Base-by-base conservation (phyloP, 495 filamentous ascomycete species). In the Aspergillus conjunctus region DNA sequence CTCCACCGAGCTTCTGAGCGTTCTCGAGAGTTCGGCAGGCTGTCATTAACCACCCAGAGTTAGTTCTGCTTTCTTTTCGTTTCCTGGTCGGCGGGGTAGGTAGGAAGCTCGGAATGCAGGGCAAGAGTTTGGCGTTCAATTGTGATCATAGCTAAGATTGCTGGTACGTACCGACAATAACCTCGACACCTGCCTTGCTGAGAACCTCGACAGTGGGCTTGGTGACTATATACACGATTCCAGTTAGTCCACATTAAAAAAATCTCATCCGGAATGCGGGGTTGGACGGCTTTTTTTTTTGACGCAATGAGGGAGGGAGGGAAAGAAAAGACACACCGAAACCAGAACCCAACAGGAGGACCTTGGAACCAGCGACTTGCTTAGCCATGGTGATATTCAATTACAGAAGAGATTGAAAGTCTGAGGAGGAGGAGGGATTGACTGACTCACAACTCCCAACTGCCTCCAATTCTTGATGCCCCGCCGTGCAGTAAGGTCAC, bases 1-100 rank as follows among this genome's bases (percentile, higher is more conserved):
- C 90, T 48, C 76, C 81, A 34, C 83, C 82, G 49, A 98, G 87
- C 65, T 83, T 84, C 81, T 92, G 70, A 54, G 94, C 92, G 39
- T 70, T 84, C 57, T 88, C 83, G 17, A 95, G 81, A 31, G 90
- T 97, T 72, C 94, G 81, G 84, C 93, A 97, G 59, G 94, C 93
- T 92, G 60, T 37, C 45, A 54, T 63, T 58, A 14, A 43, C 12
- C 17, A 15, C 17, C 39, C 20, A 59, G 55, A 18, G 8, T 10
- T n/a, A 30, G 51, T 58, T 39, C 26, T 31, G 30, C 20, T n/a
- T 30, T 51, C 12, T n/a, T 51, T 51, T 15, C 49, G 11, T 17
- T 32, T 21, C 9, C 21, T 30, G 9, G 49, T 4, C 22, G 9
- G 22, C 30, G 49, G 9, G 17, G 33, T 54, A 11, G 17, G 33